phyloP scores from a whole-genome alignment of 306 rosid genomes.

The Cucurbita ficifolia region DNA sequence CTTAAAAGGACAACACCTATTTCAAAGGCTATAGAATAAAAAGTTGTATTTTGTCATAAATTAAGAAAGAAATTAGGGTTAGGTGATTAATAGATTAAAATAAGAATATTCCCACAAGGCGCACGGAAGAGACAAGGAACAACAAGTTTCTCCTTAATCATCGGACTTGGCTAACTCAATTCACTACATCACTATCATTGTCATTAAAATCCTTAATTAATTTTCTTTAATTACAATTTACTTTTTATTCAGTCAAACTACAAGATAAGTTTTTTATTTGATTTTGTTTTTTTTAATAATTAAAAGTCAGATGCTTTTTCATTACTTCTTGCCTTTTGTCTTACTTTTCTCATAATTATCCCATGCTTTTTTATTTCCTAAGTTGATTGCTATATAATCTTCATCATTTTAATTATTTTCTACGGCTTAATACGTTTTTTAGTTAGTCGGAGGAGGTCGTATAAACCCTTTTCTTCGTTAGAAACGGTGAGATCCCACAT shows the following conservation, averaged over 20 bases:
- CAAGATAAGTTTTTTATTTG: not conserved
- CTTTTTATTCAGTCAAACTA: not conserved
- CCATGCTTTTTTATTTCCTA: not conserved
- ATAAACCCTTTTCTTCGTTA: too few relatives aligned
- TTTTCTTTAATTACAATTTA: not conserved
- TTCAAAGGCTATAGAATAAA: not conserved
- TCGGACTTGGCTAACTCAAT: slow-evolving; percentile 6
- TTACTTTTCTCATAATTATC: not conserved
- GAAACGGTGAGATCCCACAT: too few relatives aligned
- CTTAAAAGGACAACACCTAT: not conserved
- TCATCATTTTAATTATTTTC: too few relatives aligned
- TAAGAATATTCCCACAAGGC: slow-evolving; percentile 3
- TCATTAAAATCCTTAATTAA: not conserved
- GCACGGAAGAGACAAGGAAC: slow-evolving; percentile 12
- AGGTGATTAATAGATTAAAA: not conserved
- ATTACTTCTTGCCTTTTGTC: not conserved
- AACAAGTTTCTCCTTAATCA: slow-evolving; percentile 25
- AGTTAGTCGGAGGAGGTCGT: too few relatives aligned
- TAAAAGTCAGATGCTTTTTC: not conserved
- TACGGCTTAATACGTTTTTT: too few relatives aligned
- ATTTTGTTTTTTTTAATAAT: not conserved
- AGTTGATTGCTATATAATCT: not conserved
- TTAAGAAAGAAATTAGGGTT: not conserved
- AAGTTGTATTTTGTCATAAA: not conserved
- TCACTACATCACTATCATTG: slow-evolving; percentile 3